Conservation (phyloP, 345 rosid genomes). For the Linum lewisii region DNA sequence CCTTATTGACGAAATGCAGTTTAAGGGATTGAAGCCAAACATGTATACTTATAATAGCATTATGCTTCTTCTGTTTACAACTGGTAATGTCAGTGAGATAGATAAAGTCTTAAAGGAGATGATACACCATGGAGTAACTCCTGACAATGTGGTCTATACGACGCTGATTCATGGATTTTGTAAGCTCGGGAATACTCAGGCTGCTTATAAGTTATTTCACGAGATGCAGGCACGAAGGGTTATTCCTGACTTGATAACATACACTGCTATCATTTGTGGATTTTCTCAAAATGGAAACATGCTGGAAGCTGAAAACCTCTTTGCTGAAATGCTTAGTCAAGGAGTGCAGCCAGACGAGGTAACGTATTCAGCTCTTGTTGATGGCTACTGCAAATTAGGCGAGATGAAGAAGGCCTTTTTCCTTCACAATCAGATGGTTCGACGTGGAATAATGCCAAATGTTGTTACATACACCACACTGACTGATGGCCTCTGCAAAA, state of each 20-base stretch:
- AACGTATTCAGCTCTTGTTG: conserved; percentile 66
- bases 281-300: conserved; percentile 53
- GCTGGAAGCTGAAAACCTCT: conserved; percentile 54
- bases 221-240: conserved; percentile 47
- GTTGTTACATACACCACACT: conserved; percentile 77
- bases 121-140: conserved; percentile 40
- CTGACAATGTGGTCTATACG: conserved; percentile 65
- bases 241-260: conserved; percentile 57
- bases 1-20: conserved; percentile 64
- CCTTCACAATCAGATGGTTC: conserved; percentile 77
- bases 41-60: conserved; percentile 64
- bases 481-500: conserved; percentile 80
- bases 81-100: conserved; percentile 46
- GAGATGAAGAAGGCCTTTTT: conserved; percentile 60
- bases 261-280: conserved; percentile 69
- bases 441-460: conserved; percentile 53
- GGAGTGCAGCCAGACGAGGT: conserved; percentile 67
- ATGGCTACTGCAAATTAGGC: conserved; percentile 79
- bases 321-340: conserved; percentile 45
- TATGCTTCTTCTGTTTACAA: conserved; percentile 47
- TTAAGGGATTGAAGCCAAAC: conserved; percentile 55
- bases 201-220: conserved; percentile 42
- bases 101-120: conserved; percentile 57
- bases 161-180: conserved; percentile 78
- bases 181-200: conserved; percentile 40